A percentile compares a stretch with the other conserved stretches of the same genome.
Conservation (phyloP, 306 rosid species). For the Neltuma alba region DNA sequence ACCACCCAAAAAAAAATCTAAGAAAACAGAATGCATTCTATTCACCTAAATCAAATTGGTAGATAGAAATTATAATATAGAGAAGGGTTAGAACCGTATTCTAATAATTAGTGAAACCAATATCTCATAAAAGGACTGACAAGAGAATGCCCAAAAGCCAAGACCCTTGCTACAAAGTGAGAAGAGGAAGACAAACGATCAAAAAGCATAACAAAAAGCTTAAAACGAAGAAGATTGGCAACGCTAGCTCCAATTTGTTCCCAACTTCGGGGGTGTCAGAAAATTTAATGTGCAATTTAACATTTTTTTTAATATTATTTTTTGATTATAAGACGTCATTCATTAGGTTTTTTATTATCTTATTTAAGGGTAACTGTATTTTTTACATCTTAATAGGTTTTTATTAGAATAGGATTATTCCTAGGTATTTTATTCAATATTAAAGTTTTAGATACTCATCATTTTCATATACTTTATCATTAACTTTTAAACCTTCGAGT, state of each 20-base stretch:
- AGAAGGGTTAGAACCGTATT: neutral
- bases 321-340: neutral
- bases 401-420: neutral
- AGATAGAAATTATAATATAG: slow-evolving; percentile 7
- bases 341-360: neutral
- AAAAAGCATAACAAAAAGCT: too few species aligned
- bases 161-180: neutral
- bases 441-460: too few species aligned
- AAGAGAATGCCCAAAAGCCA: neutral
- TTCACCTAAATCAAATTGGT: neutral
- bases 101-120: neutral
- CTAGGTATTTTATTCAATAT: neutral
- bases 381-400: neutral
- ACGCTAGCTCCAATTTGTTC: neutral
- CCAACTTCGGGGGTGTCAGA: too few species aligned
- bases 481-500: neutral
- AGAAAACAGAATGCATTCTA: neutral
- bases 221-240: neutral
- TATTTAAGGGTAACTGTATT: neutral
- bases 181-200: neutral
- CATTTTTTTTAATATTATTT: too few species aligned
- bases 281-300: too few species aligned
- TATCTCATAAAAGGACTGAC: neutral
- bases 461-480: neutral
- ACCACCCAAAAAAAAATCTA: slow-evolving; percentile 51